Conservation (phyloP, 2,329 filamentous ascomycete species). For the Fusarium verrucosum region DNA sequence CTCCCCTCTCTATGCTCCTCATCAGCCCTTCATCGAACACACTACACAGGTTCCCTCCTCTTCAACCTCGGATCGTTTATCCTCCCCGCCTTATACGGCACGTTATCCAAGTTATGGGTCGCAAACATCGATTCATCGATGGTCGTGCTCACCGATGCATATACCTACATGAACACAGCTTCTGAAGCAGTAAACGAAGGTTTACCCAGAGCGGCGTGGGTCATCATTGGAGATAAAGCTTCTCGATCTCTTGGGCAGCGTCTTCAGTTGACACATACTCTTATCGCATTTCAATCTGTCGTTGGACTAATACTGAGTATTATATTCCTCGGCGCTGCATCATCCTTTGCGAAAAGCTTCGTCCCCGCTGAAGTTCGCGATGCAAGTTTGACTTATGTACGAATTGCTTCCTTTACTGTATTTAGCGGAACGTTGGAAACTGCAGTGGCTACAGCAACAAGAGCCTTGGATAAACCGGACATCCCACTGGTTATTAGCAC, state of each 20-base stretch:
- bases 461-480: constrained; percentile 74
- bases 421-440: constrained; percentile 70
- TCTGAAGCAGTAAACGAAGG: constrained; percentile 78
- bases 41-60: constrained; percentile 65
- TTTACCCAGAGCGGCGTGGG: constrained; percentile 72
- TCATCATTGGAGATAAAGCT: constrained; percentile 72
- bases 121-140: constrained; percentile 69
- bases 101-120: constrained; percentile 76
- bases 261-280: constrained; percentile 68
- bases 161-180: constrained; percentile 74
- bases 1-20: neutral
- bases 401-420: constrained; percentile 70
- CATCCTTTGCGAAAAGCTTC: constrained; percentile 66
- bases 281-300: constrained; percentile 67
- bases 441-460: constrained; percentile 67
- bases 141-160: constrained; percentile 56
- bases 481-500: constrained; percentile 73
- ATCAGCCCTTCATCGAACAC: constrained; percentile 30
- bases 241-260: constrained; percentile 61
- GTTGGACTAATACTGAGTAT: constrained; percentile 69
- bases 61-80: constrained; percentile 72
- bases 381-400: constrained; percentile 69
- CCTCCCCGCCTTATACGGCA: constrained; percentile 73
- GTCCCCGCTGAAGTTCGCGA: constrained; percentile 67
- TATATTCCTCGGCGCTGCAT: constrained; percentile 63